phyloP scores from a whole-genome alignment of 2,329 filamentous ascomycete species.

The Scleromitrula shiraiana region DNA sequence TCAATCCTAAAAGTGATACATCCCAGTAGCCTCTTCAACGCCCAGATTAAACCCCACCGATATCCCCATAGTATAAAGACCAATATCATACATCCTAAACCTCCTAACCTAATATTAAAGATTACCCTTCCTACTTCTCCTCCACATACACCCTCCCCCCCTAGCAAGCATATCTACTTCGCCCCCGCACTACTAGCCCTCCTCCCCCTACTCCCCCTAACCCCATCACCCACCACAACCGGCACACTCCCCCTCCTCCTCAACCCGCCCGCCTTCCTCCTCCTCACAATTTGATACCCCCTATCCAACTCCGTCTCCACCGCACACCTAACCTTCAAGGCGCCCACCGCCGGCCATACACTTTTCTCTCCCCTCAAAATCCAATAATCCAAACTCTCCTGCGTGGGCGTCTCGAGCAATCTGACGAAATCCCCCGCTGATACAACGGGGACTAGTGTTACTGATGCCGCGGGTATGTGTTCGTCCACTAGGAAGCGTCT shows the following conservation, averaged over 20 bases:
- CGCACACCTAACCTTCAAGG: slow-evolving; percentile 71
- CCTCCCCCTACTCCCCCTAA: slow-evolving; percentile 20
- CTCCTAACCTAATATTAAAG: no score
- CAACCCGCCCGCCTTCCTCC: slow-evolving; percentile 33
- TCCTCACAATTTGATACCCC: slow-evolving; percentile 72
- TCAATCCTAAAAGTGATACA: no score
- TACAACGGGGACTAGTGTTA: slow-evolving; percentile 78
- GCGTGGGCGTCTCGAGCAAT: slow-evolving; percentile 75
- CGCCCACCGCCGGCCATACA: slow-evolving; percentile 84
- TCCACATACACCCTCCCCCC: no score
- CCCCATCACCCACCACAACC: slow-evolving; percentile 22
- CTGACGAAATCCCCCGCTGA: slow-evolving; percentile 64
- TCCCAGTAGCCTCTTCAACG: no score
- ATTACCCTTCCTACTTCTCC: no score
- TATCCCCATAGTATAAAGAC: no score
- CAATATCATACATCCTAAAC: no score
- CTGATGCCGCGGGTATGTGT: slow-evolving; percentile 65
- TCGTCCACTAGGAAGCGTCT: slow-evolving; percentile 77
- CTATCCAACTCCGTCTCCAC: slow-evolving; percentile 83
- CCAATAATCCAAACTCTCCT: slow-evolving; percentile 73
- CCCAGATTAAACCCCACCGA: no score
- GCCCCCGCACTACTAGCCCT: slow-evolving; percentile 25
- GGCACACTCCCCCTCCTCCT: slow-evolving; percentile 27
- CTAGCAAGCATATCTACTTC: slow-evolving; percentile 17
- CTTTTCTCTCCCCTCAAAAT: slow-evolving; percentile 75